Conservation (phyloP, 345 rosid species). For the Eucalyptus victrix region DNA sequence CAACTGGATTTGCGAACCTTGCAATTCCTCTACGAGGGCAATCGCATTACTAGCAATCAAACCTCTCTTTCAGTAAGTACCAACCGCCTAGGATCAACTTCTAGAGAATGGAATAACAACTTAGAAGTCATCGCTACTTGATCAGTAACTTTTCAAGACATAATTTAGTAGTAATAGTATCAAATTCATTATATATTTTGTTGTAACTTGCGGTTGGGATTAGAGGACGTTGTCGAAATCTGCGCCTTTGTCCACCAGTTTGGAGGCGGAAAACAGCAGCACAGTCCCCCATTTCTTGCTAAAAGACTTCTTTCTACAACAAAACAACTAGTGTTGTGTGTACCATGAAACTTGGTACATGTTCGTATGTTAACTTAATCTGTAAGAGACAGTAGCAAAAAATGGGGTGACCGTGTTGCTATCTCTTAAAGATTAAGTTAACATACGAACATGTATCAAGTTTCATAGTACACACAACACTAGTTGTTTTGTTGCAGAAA, state of each 20-base stretch:
- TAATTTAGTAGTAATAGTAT: not conserved
- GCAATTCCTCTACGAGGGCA: not conserved
- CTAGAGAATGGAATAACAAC: not conserved
- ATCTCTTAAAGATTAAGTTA: not conserved
- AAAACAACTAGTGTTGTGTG: not conserved
- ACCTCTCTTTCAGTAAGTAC: not conserved
- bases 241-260: not conserved
- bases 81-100: not conserved
- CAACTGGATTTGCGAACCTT: not conserved
- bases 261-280: not conserved
- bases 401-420: not conserved
- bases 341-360: not conserved
- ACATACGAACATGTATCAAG: not conserved
- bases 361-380: not conserved
- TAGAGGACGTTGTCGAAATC: not conserved
- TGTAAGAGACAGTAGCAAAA: not conserved
- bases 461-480: not conserved
- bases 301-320: not conserved
- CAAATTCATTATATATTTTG: not conserved
- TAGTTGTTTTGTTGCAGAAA: not conserved
- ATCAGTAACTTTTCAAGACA: not conserved
- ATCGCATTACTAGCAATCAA: not conserved
- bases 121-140: not conserved
- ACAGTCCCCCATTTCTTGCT: not conserved
- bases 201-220: not conserved